Evolutionary conservation across 164 flowering plant genomes (phyloP).

Genomic region (Saururus chinensis): DNA sequence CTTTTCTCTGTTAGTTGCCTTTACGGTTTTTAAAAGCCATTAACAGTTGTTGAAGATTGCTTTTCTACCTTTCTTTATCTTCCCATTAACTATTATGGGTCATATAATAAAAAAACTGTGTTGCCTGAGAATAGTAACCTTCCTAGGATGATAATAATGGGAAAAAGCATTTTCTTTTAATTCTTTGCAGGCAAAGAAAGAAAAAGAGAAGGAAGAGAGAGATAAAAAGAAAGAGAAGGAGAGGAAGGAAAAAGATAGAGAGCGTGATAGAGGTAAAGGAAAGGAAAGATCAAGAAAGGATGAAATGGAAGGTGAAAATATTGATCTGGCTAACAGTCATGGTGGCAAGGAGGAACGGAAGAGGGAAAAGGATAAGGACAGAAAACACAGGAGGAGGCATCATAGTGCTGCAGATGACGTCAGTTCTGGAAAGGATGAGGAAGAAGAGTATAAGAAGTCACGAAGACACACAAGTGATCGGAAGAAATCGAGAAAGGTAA

Average conservation of each 20-base stretch:
- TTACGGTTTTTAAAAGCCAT: too few species aligned
- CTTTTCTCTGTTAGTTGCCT: too few species aligned
- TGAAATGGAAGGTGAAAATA: constrained; percentile 53
- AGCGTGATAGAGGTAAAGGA: constrained; percentile 58
- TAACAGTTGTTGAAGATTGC: too few species aligned
- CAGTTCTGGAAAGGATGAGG: constrained; percentile 67
- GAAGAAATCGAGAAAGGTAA: constrained; percentile 85
- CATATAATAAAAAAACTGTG: too few species aligned
- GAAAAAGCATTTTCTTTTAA: neutral
- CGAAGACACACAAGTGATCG: constrained; percentile 76
- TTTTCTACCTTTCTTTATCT: too few species aligned
- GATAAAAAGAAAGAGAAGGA: constrained; percentile 29
- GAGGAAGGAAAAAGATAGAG: constrained; percentile 60
- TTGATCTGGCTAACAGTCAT: constrained; percentile 37
- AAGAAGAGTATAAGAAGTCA: constrained; percentile 63
- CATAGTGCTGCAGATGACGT: constrained; percentile 49
- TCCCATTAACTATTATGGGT: too few species aligned
- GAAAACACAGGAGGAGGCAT: constrained; percentile 65
- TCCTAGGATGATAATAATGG: neutral
- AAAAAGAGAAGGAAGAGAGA: constrained; percentile 56
- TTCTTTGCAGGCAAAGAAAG: constrained; percentile 64
- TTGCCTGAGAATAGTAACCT: neutral
- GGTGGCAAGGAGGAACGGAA: constrained; percentile 64
- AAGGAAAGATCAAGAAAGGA: constrained; percentile 73
- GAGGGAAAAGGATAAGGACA: constrained; percentile 60